phyloP scores from a whole-genome alignment of 225 moss, liverwort and hornwort species.

The Polytrichum commune region DNA sequence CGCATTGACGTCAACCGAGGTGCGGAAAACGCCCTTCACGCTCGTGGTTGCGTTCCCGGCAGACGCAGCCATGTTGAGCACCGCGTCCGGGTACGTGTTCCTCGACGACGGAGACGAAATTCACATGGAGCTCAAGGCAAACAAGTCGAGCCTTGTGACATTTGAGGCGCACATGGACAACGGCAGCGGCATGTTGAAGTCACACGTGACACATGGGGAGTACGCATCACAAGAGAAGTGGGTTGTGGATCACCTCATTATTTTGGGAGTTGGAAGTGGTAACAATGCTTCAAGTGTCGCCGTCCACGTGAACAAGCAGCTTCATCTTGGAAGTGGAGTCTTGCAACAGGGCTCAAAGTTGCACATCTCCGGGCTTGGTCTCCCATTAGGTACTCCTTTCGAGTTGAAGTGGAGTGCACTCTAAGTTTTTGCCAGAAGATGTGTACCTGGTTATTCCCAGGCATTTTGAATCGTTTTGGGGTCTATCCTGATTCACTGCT shows the following conservation, averaged over 20 bases:
- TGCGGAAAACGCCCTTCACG: conserved; percentile 37
- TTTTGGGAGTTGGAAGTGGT: conserved; percentile 8
- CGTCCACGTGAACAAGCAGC: too few relatives aligned
- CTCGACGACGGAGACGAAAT: conserved; percentile 72
- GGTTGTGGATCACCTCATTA: conserved; percentile 20
- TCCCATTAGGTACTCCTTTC: neutral
- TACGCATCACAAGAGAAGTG: conserved; percentile 43
- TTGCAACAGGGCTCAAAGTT: neutral
- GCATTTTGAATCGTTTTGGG: too few relatives aligned
- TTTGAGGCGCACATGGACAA: conserved; percentile 28
- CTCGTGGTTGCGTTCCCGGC: conserved; percentile 37
- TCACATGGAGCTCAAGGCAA: conserved; percentile 33
- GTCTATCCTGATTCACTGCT: too few relatives aligned
- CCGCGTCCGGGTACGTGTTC: conserved; percentile 44
- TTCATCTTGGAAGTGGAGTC: neutral
- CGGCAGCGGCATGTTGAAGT: conserved; percentile 20
- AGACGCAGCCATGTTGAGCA: conserved; percentile 11
- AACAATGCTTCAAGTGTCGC: too few relatives aligned
- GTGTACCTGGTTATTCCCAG: too few relatives aligned
- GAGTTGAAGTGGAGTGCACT: neutral
- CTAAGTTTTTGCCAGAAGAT: too few relatives aligned
- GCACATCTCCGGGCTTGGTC: neutral
- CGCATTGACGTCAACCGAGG: conserved; percentile 28
- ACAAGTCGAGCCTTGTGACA: conserved; percentile 39
- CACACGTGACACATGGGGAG: conserved; percentile 29